These are phyloP conservation scores for Calycina marina DNA, from an alignment of 2,329 filamentous ascomycete species.

Conservation along the genomic window DNA sequence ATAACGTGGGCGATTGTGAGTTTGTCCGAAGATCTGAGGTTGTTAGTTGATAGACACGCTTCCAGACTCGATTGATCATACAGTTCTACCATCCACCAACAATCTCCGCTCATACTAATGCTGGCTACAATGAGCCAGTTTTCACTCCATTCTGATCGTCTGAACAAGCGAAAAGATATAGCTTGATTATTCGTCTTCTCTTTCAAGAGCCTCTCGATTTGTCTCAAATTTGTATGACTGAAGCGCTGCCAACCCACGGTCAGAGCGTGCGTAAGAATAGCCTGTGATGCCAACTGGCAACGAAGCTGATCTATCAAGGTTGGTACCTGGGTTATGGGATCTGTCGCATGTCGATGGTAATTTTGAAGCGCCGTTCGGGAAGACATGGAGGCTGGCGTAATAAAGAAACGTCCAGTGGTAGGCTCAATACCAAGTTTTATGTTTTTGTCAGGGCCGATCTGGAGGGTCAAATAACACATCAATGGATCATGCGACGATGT, in stretches of 20 bases:
- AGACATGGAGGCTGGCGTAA: conserved; percentile 49
- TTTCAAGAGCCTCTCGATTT: too few relatives aligned
- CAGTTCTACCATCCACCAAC: conserved; percentile 63
- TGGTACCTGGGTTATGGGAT: conserved; percentile 42
- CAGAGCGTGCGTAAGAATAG: conserved; percentile 43
- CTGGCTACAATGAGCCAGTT: conserved; percentile 61
- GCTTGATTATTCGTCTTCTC: conserved; percentile 47
- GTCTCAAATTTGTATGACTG: conserved; percentile 31
- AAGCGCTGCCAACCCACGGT: conserved; percentile 48
- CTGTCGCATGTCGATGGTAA: conserved; percentile 42
- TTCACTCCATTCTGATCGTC: conserved; percentile 53
- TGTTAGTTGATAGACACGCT: conserved; percentile 1
- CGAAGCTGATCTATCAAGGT: conserved; percentile 45
- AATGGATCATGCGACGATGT: conserved; percentile 47
- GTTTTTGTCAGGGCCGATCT: conserved; percentile 48
- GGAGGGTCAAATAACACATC: conserved; percentile 52
- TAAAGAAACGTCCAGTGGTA: conserved; percentile 59
- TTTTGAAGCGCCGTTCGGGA: conserved; percentile 44
- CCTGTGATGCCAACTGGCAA: conserved; percentile 44
- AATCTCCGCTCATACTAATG: conserved; percentile 57
- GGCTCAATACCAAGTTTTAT: conserved; percentile 57
- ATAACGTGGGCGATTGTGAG: conserved; percentile 3
- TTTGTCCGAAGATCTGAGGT: too few relatives aligned
- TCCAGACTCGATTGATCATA: conserved; percentile 19
- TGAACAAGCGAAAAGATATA: conserved; percentile 53